These are phyloP conservation scores for Calcarisporium arbuscula DNA, from an alignment of 2,329 filamentous ascomycete species.

Conservation along the genomic window DNA sequence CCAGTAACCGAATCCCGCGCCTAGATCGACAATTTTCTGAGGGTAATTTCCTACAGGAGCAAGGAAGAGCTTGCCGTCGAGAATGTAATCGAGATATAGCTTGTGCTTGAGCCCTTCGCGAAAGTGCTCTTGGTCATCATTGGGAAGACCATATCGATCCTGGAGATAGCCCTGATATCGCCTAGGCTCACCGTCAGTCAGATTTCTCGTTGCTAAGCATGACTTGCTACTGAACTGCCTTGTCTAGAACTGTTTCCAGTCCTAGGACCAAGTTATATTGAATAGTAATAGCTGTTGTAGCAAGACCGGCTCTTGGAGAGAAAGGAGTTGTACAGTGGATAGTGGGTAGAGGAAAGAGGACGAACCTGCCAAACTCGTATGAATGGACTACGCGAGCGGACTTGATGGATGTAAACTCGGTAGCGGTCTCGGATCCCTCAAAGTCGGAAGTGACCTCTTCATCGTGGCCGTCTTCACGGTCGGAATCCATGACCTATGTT, in stretches of 20 bases:
- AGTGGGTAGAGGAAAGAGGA: not conserved
- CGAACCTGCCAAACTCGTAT: constrained; percentile 31
- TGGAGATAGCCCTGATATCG: constrained; percentile 43
- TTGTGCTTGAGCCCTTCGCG: constrained; percentile 43
- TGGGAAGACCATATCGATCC: constrained; percentile 44
- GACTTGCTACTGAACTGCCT: no score
- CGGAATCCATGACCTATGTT: constrained; percentile 15
- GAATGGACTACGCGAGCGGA: constrained; percentile 24
- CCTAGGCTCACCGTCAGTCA: constrained; percentile 19
- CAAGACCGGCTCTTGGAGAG: no score
- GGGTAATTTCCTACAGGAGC: constrained; percentile 38
- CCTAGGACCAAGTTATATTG: no score
- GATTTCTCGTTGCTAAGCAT: no score
- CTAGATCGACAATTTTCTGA: constrained; percentile 44
- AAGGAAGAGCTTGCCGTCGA: constrained; percentile 34
- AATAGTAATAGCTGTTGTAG: no score
- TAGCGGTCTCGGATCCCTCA: constrained; percentile 27
- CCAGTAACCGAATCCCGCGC: constrained; percentile 49
- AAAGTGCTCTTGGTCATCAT: constrained; percentile 44
- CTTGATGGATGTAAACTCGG: constrained; percentile 34
- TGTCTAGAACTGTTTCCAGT: no score
- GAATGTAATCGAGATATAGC: constrained; percentile 40
- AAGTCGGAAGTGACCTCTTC: constrained; percentile 34
- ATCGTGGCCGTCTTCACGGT: constrained; percentile 15
- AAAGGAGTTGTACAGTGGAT: no score